These are phyloP conservation scores for Pachysandra terminalis DNA, from an alignment of 164 flowering plant species.

Conservation along the genomic window DNA sequence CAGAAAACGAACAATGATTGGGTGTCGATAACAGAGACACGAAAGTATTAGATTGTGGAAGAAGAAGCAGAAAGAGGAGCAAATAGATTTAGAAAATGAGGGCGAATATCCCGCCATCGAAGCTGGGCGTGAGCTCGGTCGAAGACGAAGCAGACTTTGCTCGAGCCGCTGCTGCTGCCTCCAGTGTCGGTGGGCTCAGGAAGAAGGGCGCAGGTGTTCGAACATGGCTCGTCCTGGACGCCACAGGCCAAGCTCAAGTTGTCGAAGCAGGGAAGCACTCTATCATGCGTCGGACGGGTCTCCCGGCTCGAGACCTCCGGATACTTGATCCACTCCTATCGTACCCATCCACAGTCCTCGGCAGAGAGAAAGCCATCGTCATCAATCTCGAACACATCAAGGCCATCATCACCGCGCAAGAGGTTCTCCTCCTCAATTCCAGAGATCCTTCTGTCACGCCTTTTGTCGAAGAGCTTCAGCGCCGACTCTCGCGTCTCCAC, in stretches of 20 bases:
- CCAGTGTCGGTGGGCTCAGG: slow-evolving; percentile 27
- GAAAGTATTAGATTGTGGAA: too few species aligned
- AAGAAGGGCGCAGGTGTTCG: slow-evolving; percentile 65
- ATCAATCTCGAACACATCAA: slow-evolving; percentile 94
- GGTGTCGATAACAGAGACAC: too few species aligned
- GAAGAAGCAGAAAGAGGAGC: too few species aligned
- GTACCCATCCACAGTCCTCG: slow-evolving; percentile 83
- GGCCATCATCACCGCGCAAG: slow-evolving; percentile 91
- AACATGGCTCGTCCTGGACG: slow-evolving; percentile 63
- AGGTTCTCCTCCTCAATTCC: slow-evolving; percentile 75
- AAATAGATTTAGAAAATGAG: slow-evolving; percentile 9
- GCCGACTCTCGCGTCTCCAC: slow-evolving; percentile 51
- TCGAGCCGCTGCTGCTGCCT: slow-evolving; percentile 14
- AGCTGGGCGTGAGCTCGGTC: slow-evolving; percentile 10
- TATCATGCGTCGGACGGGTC: slow-evolving; percentile 88
- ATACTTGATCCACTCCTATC: slow-evolving; percentile 84
- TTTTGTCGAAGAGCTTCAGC: slow-evolving; percentile 78
- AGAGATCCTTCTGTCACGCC: slow-evolving; percentile 74
- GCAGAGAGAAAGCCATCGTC: slow-evolving; percentile 87
- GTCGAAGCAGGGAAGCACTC: slow-evolving; percentile 86
- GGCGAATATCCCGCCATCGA: slow-evolving; percentile 8
- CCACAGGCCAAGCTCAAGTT: slow-evolving; percentile 65
- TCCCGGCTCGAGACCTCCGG: slow-evolving; percentile 89
- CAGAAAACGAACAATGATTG: too few species aligned
- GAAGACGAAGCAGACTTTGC: slow-evolving; percentile 40